Evolutionary conservation across 2,329 filamentous ascomycete species (phyloP), one percentile per base, ranked within the genome.

Genomic region (Apiospora saccharicola): DNA sequence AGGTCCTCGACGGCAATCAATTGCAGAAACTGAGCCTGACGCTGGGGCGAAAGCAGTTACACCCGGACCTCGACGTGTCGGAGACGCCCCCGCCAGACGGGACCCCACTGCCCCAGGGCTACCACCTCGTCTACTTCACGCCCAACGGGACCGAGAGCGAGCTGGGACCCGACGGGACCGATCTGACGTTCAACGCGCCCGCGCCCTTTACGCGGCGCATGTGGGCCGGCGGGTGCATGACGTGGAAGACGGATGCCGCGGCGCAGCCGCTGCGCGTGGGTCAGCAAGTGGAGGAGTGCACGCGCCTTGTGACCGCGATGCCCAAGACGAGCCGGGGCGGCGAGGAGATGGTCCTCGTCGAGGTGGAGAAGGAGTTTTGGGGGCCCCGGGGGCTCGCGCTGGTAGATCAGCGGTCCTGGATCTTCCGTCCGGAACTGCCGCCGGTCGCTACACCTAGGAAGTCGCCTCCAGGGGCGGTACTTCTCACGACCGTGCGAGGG

Each of bases 91-190:
- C 86, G 0, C 75, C 80, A 0, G 68, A 77, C 0, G 86, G 86
- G 10, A 89, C 88, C 0, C 85, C 85, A 0, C 73, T 92, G 0
- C 90, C 90, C 0, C 85, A 88, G 0, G 90, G 88, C 1, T 90
- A 91, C 74, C 90, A 92, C 76, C 83, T 92, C 0, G 87, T 86
- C 0, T 92, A 92, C 78, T 92, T 92, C 77, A 91, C 90, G 0
- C 89, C 90, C 0, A 81, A 82, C 0, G 87, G 87, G 5, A 73
- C 88, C 0, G 90, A 92, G 76, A 73, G 77, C 0, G 84, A 88
- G 8, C 83, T 92, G 0, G 90, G 90, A 0, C 73, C 78, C 0
- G 90, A 93, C 78, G 91, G 91, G 19, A 90, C 88, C 0, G 90
- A 92, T 80, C 81, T 78, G 0, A 87, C 86, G 0, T 92, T 89